Percentiles rank a stretch among this genome's conserved stretches.
phyloP scores from a whole-genome alignment of 257 asterid species.

The Voacanga thouarsii region DNA sequence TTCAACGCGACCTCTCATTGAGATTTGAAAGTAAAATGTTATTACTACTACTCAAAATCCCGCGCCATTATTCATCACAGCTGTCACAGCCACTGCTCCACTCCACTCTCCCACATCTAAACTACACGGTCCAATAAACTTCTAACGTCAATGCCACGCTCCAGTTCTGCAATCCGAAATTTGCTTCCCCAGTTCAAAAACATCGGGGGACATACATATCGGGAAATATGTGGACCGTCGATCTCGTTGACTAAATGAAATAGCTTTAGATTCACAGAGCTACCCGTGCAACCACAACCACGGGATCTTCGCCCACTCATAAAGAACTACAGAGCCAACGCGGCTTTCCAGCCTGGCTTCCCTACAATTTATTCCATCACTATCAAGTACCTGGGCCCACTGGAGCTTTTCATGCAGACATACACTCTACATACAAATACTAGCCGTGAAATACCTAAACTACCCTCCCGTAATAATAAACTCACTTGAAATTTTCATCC shows the following conservation, averaged over 20 bases:
- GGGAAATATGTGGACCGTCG: background rate
- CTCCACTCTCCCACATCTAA: too few relatives aligned
- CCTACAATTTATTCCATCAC: conserved; percentile 16
- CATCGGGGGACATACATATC: background rate
- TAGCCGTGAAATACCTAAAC: too few relatives aligned
- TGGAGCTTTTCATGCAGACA: background rate
- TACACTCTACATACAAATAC: background rate
- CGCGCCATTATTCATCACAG: background rate
- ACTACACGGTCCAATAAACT: background rate
- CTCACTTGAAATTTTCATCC: background rate
- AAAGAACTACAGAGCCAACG: conserved; percentile 13
- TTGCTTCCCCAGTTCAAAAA: background rate
- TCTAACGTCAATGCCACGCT: background rate
- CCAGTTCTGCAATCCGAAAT: background rate
- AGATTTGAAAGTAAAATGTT: background rate
- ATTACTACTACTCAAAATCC: background rate
- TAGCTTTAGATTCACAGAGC: background rate
- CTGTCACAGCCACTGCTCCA: background rate
- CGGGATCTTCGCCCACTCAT: conserved; percentile 12
- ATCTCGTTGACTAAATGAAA: background rate
- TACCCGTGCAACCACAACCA: conserved; percentile 23
- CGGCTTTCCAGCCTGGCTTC: conserved; percentile 38
- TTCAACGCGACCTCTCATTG: background rate
- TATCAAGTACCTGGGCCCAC: conserved; percentile 15
- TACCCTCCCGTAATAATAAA: background rate